A percentile compares a stretch with the other conserved stretches of the same genome.
Conservation (phyloP, 495 filamentous ascomycete genomes). For the Penicillium pancosmium region DNA sequence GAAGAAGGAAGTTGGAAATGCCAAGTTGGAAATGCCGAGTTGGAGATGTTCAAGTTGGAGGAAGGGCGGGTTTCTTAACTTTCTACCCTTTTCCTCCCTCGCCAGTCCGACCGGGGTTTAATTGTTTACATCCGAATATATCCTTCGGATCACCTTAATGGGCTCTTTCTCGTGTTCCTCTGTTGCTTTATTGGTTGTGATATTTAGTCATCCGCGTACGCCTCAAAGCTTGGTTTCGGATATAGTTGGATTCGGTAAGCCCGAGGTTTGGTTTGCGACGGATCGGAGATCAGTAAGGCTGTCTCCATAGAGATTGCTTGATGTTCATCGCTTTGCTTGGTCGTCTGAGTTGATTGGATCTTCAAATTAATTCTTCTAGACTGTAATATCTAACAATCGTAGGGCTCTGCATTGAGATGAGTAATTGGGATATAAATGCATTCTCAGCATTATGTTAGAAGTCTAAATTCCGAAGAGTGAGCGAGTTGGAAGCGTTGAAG, state of each 20-base stretch:
- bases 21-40: background rate
- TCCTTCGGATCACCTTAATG: background rate
- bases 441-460: no score
- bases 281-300: background rate
- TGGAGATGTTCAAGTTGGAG: background rate
- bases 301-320: no score
- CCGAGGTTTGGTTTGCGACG: background rate
- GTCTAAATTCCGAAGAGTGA: no score
- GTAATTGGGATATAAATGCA: no score
- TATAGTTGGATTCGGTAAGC: constrained; percentile 1
- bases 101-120: no score
- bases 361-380: no score
- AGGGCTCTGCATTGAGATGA: no score
- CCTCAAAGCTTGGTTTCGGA: constrained; percentile 6
- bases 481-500: no score
- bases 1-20: background rate
- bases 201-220: constrained; percentile 4
- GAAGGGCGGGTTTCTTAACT: background rate
- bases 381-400: no score
- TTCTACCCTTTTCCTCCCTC: background rate
- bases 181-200: background rate
- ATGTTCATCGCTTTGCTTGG: no score
- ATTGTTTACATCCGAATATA: constrained; percentile 1
- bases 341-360: no score
- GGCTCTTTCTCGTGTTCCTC: background rate